Conservation (phyloP, 148 eudicot genomes). For the Linanthus parryae region DNA sequence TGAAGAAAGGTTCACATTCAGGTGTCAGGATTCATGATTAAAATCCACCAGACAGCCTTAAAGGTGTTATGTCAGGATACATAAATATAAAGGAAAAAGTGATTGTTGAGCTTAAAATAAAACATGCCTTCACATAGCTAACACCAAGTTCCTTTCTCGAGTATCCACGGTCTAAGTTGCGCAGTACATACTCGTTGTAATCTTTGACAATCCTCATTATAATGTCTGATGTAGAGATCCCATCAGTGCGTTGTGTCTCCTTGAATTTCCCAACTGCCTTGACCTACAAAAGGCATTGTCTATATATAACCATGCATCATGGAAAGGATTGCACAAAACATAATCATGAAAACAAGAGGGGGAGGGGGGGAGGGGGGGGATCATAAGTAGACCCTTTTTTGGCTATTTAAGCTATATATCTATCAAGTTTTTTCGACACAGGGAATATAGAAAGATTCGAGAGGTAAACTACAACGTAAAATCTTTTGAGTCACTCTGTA, state of each 20-base stretch:
- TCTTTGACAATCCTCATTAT: slow-evolving; percentile 76
- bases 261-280: slow-evolving; percentile 59
- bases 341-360: neutral
- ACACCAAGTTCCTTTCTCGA: slow-evolving; percentile 75
- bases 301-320: neutral
- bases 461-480: no score
- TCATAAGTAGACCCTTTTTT: no score
- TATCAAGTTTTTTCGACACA: no score
- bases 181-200: slow-evolving; percentile 74
- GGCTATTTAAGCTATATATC: no score
- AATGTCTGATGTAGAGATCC: slow-evolving; percentile 68
- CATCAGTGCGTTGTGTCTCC: slow-evolving; percentile 68
- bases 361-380: no score
- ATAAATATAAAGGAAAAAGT: neutral
- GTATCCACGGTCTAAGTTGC: slow-evolving; percentile 74
- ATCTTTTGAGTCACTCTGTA: no score
- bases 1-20: slow-evolving; percentile 1
- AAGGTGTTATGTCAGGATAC: neutral
- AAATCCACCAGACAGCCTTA: neutral
- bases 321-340: neutral
- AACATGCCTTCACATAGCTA: slow-evolving; percentile 65
- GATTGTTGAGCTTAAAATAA: no score
- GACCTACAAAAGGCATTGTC: slow-evolving; percentile 31
- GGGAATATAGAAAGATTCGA: no score
- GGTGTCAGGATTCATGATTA: no score